Conservation (phyloP, 306 rosid species). For the Prunus padus region DNA sequence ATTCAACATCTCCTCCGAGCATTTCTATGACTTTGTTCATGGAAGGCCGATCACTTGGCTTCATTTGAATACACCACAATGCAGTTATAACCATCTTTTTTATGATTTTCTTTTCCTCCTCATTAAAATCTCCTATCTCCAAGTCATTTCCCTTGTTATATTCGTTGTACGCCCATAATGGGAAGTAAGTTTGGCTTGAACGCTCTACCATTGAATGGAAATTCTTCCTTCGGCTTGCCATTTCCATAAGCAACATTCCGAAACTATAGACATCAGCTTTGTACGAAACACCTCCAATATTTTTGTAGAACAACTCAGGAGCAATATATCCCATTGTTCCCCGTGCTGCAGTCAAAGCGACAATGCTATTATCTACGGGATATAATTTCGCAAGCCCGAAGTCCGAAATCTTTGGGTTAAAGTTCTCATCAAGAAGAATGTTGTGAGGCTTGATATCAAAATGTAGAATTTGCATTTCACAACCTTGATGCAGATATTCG, state of each 20-base stretch:
- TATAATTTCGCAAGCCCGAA: constrained; percentile 14
- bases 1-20: constrained; percentile 10
- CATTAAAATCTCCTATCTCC: neutral
- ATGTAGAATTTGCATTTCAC: constrained; percentile 16
- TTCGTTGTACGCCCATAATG: neutral
- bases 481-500: constrained; percentile 6
- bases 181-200: neutral
- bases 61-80: constrained; percentile 16
- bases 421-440: constrained; percentile 15
- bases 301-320: constrained; percentile 15
- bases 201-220: neutral
- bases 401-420: constrained; percentile 2
- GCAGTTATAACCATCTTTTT: constrained; percentile 14
- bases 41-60: constrained; percentile 6
- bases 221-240: constrained; percentile 4
- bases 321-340: constrained; percentile 4
- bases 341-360: neutral
- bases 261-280: constrained; percentile 14
- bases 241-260: constrained; percentile 14
- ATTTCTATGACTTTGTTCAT: constrained; percentile 7
- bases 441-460: constrained; percentile 11
- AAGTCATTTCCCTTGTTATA: neutral
- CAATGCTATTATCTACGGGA: neutral
- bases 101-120: neutral
- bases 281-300: constrained; percentile 15